Conservation (phyloP, 2,329 filamentous ascomycete species). For the Byssochlamys sp. region DNA sequence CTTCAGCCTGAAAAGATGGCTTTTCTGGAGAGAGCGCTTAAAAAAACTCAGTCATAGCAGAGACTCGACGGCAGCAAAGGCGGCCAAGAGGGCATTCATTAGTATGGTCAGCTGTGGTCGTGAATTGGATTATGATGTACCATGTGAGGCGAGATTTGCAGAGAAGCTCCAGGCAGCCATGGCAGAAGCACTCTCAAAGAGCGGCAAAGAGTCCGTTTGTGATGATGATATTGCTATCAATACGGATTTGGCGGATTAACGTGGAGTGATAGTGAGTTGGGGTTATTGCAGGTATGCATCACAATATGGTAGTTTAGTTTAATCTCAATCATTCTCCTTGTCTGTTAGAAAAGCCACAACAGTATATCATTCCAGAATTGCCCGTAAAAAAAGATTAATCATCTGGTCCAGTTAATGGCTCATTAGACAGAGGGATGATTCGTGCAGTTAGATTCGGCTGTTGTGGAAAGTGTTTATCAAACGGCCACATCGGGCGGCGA, state of each 20-base stretch:
- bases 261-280: too few relatives aligned
- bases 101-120: too few relatives aligned
- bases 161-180: not conserved
- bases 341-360: not conserved
- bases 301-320: not conserved
- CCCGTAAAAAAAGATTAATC: not conserved
- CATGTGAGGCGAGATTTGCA: not conserved
- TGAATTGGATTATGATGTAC: not conserved
- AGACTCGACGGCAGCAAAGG: too few relatives aligned
- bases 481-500: slow-evolving; percentile 42
- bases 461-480: slow-evolving; percentile 27
- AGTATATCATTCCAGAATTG: not conserved
- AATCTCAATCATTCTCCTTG: not conserved
- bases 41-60: too few relatives aligned
- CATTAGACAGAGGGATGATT: slow-evolving; percentile 26
- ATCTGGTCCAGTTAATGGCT: slow-evolving; percentile 3
- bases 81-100: too few relatives aligned
- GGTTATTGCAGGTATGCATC: not conserved
- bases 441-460: slow-evolving; percentile 28
- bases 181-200: not conserved
- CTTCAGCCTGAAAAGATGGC: too few relatives aligned
- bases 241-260: not conserved
- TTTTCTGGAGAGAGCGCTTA: too few relatives aligned
- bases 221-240: not conserved
- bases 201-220: not conserved